phyloP scores from a whole-genome alignment of 2,329 filamentous ascomycete genomes.

The Calonectria naviculata region DNA sequence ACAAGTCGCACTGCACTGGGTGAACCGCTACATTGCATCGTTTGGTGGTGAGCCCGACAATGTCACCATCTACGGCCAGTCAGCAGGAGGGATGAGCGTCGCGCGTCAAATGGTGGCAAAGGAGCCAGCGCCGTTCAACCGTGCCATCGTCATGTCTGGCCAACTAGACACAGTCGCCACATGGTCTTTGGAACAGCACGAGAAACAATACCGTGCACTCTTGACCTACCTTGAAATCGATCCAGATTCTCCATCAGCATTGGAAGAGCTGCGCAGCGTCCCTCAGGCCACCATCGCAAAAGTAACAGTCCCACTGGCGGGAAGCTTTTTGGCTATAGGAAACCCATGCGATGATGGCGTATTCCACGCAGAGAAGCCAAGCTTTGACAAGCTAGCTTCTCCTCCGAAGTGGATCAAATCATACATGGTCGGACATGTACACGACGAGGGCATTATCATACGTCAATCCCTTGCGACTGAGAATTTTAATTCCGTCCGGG shows the following conservation, averaged over 20 bases:
- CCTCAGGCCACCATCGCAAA: conserved; percentile 10
- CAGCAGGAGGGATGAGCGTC: conserved; percentile 22
- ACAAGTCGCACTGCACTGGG: conserved; percentile 20
- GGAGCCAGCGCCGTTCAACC: conserved; percentile 19
- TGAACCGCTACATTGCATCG: conserved; percentile 17
- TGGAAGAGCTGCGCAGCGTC: neutral
- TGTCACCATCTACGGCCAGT: conserved; percentile 22
- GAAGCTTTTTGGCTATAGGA: conserved; percentile 12
- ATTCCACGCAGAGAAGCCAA: conserved; percentile 8
- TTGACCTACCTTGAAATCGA: conserved; percentile 23
- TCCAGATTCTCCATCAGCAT: conserved; percentile 3
- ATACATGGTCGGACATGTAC: conserved; percentile 23
- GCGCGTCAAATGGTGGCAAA: conserved; percentile 17
- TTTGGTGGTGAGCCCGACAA: conserved; percentile 24
- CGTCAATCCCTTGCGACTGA: neutral
- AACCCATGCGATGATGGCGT: conserved; percentile 24
- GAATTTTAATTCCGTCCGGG: neutral
- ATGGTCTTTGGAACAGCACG: conserved; percentile 18
- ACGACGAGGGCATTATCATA: conserved; percentile 24
- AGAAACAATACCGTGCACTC: conserved; percentile 22
- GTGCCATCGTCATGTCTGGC: conserved; percentile 25
- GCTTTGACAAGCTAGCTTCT: neutral
- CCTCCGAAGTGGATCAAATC: conserved; percentile 18
- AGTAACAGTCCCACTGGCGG: conserved; percentile 20
- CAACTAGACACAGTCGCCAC: conserved; percentile 19